These are phyloP conservation scores for Ophioceras dolichostomum DNA, from an alignment of 2,329 filamentous ascomycete genomes.

Conservation along the genomic window DNA sequence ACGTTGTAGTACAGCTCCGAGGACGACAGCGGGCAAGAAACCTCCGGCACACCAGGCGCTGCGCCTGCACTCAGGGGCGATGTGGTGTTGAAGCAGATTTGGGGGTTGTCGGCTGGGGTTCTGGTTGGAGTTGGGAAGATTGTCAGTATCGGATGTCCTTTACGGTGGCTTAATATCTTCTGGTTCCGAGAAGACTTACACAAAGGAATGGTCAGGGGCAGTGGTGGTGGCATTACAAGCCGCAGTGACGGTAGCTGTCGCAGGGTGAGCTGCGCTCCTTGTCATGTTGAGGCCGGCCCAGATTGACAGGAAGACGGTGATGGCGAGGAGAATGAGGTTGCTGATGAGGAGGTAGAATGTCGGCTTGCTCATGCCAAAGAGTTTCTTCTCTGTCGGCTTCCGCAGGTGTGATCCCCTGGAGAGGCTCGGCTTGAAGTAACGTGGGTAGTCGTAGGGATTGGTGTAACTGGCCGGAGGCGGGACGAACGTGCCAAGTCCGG, in stretches of 20 bases:
- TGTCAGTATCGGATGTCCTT: too few species aligned
- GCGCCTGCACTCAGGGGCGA: not conserved
- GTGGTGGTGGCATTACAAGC: too few species aligned
- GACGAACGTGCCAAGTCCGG: too few species aligned
- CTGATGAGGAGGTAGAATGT: not conserved
- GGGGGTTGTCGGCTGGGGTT: not conserved
- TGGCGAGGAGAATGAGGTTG: not conserved
- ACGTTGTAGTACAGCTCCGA: conserved; percentile 7
- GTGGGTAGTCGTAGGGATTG: too few species aligned
- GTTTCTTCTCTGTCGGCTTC: too few species aligned
- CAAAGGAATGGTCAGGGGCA: too few species aligned
- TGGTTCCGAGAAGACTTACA: too few species aligned
- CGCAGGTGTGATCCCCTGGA: too few species aligned
- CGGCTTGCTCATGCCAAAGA: not conserved
- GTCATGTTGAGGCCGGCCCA: not conserved
- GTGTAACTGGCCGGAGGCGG: too few species aligned
- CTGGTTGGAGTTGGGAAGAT: not conserved
- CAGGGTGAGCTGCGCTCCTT: not conserved
- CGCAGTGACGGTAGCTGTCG: not conserved
- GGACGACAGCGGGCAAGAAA: conserved; percentile 4
- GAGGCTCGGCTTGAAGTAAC: too few species aligned
- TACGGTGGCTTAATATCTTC: too few species aligned
- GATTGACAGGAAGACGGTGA: not conserved
- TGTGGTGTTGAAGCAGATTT: conserved; percentile 5
- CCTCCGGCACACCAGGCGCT: not conserved